Percentiles rank a stretch among this genome's conserved stretches.
phyloP scores from a whole-genome alignment of 2,329 filamentous ascomycete genomes.

The Pseudogymnoascus sp. region DNA sequence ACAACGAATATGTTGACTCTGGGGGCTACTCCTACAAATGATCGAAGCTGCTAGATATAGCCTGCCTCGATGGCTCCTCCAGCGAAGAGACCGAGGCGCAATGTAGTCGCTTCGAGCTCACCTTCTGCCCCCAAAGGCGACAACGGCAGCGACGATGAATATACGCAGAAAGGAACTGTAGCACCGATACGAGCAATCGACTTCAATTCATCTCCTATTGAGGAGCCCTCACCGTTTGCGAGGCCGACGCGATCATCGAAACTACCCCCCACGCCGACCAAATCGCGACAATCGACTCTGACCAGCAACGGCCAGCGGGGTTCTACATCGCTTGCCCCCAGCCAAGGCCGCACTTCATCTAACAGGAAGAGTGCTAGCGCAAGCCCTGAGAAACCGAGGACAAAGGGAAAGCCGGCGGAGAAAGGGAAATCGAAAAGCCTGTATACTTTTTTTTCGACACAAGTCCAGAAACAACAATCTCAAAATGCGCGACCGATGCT shows the following conservation, averaged over 20 bases:
- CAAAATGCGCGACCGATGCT: constrained; percentile 35
- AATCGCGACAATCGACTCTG: constrained; percentile 6
- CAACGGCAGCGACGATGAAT: neutral
- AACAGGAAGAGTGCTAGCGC: constrained; percentile 31
- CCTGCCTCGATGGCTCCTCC: constrained; percentile 27
- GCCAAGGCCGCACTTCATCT: constrained; percentile 23
- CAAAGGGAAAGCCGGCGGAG: constrained; percentile 37
- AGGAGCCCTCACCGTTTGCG: constrained; percentile 5
- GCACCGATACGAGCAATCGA: constrained; percentile 21
- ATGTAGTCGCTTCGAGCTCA: constrained; percentile 35
- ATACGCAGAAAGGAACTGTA: neutral
- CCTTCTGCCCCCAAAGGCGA: constrained; percentile 27
- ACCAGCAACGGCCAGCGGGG: neutral
- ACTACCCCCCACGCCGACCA: constrained; percentile 16
- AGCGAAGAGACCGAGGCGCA: constrained; percentile 44
- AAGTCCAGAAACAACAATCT: constrained; percentile 41
- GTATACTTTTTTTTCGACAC: constrained; percentile 53
- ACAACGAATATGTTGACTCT: neutral
- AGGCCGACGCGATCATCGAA: constrained; percentile 23
- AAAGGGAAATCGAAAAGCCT: constrained; percentile 49
- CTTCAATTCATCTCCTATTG: constrained; percentile 16
- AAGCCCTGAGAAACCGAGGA: constrained; percentile 39
- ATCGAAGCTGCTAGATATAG: neutral
- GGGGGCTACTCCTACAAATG: neutral
- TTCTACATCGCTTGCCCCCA: neutral